Conservation (phyloP, 345 rosid species). For the Lenwebbia sp. region DNA sequence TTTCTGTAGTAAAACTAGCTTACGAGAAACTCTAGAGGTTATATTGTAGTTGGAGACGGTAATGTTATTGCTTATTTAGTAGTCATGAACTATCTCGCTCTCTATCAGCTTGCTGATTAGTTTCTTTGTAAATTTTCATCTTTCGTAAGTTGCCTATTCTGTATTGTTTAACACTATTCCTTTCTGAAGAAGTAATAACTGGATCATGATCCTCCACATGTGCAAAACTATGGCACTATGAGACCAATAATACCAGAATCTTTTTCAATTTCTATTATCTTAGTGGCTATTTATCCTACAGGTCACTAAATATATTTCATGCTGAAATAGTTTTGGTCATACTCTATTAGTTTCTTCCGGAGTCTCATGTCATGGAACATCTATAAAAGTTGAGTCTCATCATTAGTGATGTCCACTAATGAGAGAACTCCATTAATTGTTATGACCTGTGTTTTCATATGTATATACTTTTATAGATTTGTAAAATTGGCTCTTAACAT, state of each 20-base stretch:
- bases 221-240: neutral
- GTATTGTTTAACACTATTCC: neutral
- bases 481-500: too few species aligned
- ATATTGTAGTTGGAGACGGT: neutral
- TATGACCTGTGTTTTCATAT: neutral
- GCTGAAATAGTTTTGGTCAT: neutral
- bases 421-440: neutral
- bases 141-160: neutral
- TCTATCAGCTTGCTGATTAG: neutral
- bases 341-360: neutral
- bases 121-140: neutral
- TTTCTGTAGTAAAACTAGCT: neutral
- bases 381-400: neutral
- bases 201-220: neutral
- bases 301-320: neutral
- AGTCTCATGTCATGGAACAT: neutral
- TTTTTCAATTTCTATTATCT: neutral
- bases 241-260: neutral
- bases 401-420: neutral
- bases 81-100: neutral
- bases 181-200: neutral
- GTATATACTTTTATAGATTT: too few species aligned
- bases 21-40: neutral
- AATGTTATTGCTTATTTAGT: neutral
- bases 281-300: neutral